Evolutionary conservation across 148 eudicot species (phyloP).

Genomic region (Cornus florida): DNA sequence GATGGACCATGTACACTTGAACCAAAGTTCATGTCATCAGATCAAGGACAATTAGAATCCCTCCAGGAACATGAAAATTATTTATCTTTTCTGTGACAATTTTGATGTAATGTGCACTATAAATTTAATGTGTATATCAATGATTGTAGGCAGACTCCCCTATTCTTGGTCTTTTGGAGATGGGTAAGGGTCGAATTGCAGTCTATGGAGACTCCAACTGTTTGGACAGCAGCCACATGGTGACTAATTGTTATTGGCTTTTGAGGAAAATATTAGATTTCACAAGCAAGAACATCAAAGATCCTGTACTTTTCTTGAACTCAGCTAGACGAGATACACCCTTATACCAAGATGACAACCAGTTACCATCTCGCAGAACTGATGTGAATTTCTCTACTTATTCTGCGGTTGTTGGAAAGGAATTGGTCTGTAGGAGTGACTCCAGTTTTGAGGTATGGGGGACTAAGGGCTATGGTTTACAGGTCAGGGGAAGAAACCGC

Average conservation of each 20-base stretch:
- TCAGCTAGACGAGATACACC: slow-evolving; percentile 57
- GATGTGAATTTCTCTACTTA: slow-evolving; percentile 88
- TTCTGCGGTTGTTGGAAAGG: slow-evolving; percentile 79
- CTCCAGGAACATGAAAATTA: not conserved
- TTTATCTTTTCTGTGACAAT: not conserved
- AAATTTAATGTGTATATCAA: not conserved
- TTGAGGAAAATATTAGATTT: slow-evolving; percentile 79
- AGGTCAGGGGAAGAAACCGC: slow-evolving; percentile 66
- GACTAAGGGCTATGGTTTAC: slow-evolving; percentile 81
- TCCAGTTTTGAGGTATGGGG: slow-evolving; percentile 88
- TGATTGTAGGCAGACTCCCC: slow-evolving; percentile 67
- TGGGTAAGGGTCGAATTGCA: slow-evolving; percentile 75
- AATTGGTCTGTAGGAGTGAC: slow-evolving; percentile 78
- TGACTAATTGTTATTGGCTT: slow-evolving; percentile 93
- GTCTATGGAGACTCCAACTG: slow-evolving; percentile 97
- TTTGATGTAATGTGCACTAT: not conserved
- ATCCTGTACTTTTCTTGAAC: slow-evolving; percentile 73
- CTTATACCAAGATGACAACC: slow-evolving; percentile 55
- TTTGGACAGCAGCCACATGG: slow-evolving; percentile 99
- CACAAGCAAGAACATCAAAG: slow-evolving; percentile 63
- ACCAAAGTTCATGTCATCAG: not conserved
- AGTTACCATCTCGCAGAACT: slow-evolving; percentile 84
- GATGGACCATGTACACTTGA: not conserved
- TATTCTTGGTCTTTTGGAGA: slow-evolving; percentile 68
- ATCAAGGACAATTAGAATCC: not conserved